Evolutionary conservation across 306 rosid genomes (phyloP), one percentile per base, ranked within the genome.

Genomic region (Ceratonia siliqua): DNA sequence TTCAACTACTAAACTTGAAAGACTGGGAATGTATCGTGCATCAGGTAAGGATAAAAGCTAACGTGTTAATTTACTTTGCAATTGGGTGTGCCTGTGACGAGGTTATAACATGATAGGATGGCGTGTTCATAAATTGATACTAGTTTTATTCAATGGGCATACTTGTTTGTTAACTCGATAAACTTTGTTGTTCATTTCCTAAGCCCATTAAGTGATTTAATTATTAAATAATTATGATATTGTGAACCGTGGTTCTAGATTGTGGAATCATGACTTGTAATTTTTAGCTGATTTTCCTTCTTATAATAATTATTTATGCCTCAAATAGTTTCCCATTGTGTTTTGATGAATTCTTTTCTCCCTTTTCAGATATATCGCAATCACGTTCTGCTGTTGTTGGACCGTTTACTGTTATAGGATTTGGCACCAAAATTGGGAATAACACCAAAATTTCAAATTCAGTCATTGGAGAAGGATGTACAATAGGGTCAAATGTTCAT

Each of bases 21-120:
- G 99, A 74, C 96, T 68, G 71, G 99, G 98, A 65, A 95, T 92
- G 85, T 90, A 95, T 82, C 86, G 93, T 82, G 99, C 91, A 77
- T 82, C 90, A 25, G 99, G 99, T 95, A 82, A 85, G 82, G 55
- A 69, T 73, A 2, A 8, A 50, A 80, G 6, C 33, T 66, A 17
- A 45, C 12, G 28, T 54, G 28, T 67, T 54, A 33, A 48, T 35
- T 4, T 11, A 30, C 28, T 18, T 48, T 18, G 59, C 30, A 68
- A 13, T 48, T 67, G 50, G 32, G 22, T 21, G 33, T 70, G 67
- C 48, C 45, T 7, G 27, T 66, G 27, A 65, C 7, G 30, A 49
- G 43, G 42, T 65, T 65, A 8, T 64, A 45, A 6, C 36, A 62
- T 55, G 43, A 61, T 76, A 43, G n/a, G 63, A 59, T 66, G 61